Evolutionary conservation across 148 eudicot species (phyloP), one percentile per base, ranked within the genome.

Genomic region (Persicaria tinctoria): DNA sequence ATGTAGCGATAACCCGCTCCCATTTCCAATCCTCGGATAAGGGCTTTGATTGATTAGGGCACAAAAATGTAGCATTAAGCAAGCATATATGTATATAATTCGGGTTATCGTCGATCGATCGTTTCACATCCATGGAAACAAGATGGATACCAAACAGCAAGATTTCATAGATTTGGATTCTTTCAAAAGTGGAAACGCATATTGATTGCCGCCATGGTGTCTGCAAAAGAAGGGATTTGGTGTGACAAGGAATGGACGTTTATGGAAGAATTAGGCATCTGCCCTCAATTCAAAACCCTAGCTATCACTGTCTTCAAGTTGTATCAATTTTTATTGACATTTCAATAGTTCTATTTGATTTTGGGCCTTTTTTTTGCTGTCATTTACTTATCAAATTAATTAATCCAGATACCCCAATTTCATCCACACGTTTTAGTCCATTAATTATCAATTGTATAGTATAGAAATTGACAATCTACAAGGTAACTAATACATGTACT

Each of bases 251-350:
- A 54, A 23, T 62, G 38, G 68, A 27, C 68, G 41, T 63, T 63
- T 63, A 63, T 63, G 46, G 68, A 27, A 14, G 32, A 11, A 63
- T 63, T 63, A 63, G 68, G 68, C 68, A 63, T 32, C 68, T 63
- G 16, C 5, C 6, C 27, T 14, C 68, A 10, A 63, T 63, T 63
- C 13, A 11, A 7, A 18, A 18, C 18, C 41, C 66, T 59, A 32
- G 2, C 41, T 32, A 59, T 23, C n/a, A 54, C 59, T 59, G 41
- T 2, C 8, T 4, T 3, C 7, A 17, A 6, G 0, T 23, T 62
- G 44, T 27, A 27, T 23, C 45, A 27, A 4, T 8, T 10, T 63
- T 66, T 41, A 17, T 66, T 66, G 70, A 41, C 70, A 66, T 0
- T 11, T 63, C 10, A 38, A 12, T 10, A 23, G n/a, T 63, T 41